Conservation (phyloP, 805 yeast genomes). For the Brettanomyces anomalus region DNA sequence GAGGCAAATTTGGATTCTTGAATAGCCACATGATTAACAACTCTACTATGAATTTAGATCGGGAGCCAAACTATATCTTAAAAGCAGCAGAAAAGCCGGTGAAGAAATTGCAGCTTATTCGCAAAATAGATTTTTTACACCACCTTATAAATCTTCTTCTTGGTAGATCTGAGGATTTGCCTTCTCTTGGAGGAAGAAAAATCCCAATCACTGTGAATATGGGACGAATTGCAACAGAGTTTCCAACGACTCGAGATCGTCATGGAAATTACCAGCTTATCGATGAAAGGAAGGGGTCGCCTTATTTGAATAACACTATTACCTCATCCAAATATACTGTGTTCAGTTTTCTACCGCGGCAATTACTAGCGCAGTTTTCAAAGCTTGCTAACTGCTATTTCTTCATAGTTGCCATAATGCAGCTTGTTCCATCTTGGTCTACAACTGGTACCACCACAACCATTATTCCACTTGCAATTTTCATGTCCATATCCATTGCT, state of each 20-base stretch:
- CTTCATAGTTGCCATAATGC: slow-evolving; percentile 81
- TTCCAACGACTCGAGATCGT: slow-evolving; percentile 21
- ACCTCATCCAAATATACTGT: slow-evolving; percentile 83
- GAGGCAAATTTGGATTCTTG: neutral
- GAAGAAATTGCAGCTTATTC: too few species aligned
- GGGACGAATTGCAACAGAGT: slow-evolving; percentile 17
- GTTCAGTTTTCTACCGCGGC: slow-evolving; percentile 79
- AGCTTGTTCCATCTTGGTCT: slow-evolving; percentile 95
- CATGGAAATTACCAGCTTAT: slow-evolving; percentile 30
- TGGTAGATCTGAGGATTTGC: slow-evolving; percentile 39
- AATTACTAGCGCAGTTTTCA: slow-evolving; percentile 83
- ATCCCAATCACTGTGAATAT: slow-evolving; percentile 56
- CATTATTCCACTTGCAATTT: slow-evolving; percentile 77
- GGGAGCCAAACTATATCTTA: neutral
- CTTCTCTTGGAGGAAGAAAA: slow-evolving; percentile 61
- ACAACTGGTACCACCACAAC: slow-evolving; percentile 96
- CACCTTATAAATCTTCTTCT: slow-evolving; percentile 18
- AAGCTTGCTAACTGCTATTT: slow-evolving; percentile 90
- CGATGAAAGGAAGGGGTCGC: slow-evolving; percentile 61
- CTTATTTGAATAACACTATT: slow-evolving; percentile 60
- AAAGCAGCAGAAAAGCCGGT: too few species aligned
- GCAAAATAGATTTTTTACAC: too few species aligned
- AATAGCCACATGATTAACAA: slow-evolving; percentile 9
- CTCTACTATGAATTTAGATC: slow-evolving; percentile 17
- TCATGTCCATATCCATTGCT: slow-evolving; percentile 80